Evolutionary conservation across 306 rosid genomes (phyloP).

Genomic region (Cajanus cajan): DNA sequence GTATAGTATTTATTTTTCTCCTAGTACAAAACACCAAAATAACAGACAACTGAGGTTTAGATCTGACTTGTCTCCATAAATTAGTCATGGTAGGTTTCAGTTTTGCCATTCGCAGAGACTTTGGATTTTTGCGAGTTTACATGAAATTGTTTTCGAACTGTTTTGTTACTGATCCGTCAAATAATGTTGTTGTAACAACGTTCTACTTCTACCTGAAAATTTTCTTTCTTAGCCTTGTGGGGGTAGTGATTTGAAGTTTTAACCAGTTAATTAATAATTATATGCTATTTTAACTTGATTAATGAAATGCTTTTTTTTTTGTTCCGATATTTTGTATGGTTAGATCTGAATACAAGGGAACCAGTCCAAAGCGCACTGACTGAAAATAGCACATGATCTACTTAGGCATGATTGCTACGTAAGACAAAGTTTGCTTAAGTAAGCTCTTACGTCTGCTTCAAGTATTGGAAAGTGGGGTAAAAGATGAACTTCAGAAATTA

Average conservation of each 20-base stretch:
- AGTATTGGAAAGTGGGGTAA: slow-evolving; percentile 53
- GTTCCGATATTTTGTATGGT: neutral
- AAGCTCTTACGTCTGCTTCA: slow-evolving; percentile 34
- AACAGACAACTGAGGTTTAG: neutral
- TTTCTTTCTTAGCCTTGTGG: slow-evolving; percentile 21
- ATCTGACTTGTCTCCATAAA: slow-evolving; percentile 19
- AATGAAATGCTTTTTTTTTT: neutral
- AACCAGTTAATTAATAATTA: neutral
- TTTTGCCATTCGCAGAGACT: neutral
- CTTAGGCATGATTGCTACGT: slow-evolving; percentile 39
- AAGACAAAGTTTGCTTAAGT: slow-evolving; percentile 41
- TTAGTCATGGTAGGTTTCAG: neutral
- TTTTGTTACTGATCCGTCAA: neutral
- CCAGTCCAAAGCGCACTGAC: slow-evolving; percentile 26
- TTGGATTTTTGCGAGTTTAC: slow-evolving; percentile 7
- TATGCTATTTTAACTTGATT: neutral
- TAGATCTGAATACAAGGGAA: slow-evolving; percentile 32
- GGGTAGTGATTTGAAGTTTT: neutral
- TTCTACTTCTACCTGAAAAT: slow-evolving; percentile 20
- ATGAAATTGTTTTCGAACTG: slow-evolving; percentile 1
- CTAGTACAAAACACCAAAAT: neutral
- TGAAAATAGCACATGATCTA: slow-evolving; percentile 39
- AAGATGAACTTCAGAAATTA: slow-evolving; percentile 66
- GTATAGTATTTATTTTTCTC: neutral
- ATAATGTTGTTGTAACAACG: neutral